phyloP scores from a whole-genome alignment of 2,329 filamentous ascomycete species.

The Cladophialophora psammophila region DNA sequence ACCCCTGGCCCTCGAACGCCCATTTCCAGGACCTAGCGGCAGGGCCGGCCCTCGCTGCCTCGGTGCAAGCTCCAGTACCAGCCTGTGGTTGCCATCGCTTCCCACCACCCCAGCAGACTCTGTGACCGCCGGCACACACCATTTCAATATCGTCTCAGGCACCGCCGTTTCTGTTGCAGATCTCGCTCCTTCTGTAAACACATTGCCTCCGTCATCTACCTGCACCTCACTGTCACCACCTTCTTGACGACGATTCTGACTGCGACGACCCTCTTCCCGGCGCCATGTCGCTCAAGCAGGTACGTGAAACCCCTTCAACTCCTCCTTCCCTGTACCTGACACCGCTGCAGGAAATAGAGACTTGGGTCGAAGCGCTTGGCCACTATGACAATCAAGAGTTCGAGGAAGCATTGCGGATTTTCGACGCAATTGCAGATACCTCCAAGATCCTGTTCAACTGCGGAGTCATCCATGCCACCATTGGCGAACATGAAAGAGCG shows the following conservation, averaged over 20 bases:
- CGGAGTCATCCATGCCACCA: slow-evolving; percentile 94
- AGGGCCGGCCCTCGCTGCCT: slow-evolving; percentile 36
- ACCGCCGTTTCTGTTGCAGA: slow-evolving; percentile 29
- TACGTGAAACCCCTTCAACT: slow-evolving; percentile 16
- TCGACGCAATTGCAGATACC: slow-evolving; percentile 88
- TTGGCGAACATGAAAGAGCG: slow-evolving; percentile 94
- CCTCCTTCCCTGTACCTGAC: slow-evolving; percentile 16
- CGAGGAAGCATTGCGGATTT: slow-evolving; percentile 83
- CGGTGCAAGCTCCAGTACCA: slow-evolving; percentile 2
- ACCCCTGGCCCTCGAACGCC: slow-evolving; percentile 36
- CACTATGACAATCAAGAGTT: slow-evolving; percentile 98
- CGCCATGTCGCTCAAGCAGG: slow-evolving; percentile 45
- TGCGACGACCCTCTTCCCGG: slow-evolving; percentile 25
- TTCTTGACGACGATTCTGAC: slow-evolving; percentile 21
- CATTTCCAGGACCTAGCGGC: slow-evolving; percentile 26
- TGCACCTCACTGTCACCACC: slow-evolving; percentile 21
- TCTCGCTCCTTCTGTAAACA: slow-evolving; percentile 22
- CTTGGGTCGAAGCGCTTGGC: slow-evolving; percentile 89
- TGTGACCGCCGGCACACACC: slow-evolving; percentile 22
- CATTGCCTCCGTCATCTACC: slow-evolving; percentile 21
- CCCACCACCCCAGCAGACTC: slow-evolving; percentile 24
- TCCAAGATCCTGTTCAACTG: slow-evolving; percentile 99
- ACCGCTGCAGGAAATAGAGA: slow-evolving; percentile 85
- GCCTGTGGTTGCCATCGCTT: slow-evolving; percentile 9
- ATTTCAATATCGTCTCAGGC: slow-evolving; percentile 35